Percentiles rank a stretch among this genome's conserved stretches.
These are phyloP conservation scores for Reutealis trisperma DNA, from an alignment of 345 rosid species.

Conservation along the genomic window DNA sequence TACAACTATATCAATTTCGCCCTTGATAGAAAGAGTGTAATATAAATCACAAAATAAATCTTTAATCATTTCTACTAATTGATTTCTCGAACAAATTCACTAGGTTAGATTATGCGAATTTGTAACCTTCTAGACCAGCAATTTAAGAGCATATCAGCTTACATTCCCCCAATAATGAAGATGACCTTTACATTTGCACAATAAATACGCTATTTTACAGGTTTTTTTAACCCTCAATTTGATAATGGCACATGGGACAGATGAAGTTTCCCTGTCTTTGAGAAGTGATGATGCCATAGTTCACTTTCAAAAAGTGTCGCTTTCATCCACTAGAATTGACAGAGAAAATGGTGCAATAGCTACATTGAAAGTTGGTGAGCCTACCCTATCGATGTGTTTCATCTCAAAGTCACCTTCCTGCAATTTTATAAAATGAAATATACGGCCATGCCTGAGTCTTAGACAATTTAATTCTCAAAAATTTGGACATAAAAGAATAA, in stretches of 20 bases:
- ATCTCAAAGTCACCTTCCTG: slow-evolving; percentile 87
- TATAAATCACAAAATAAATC: background rate
- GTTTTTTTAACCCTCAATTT: slow-evolving; percentile 9
- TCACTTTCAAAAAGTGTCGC: slow-evolving; percentile 36
- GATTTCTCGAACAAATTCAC: slow-evolving; percentile 1
- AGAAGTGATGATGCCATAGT: background rate
- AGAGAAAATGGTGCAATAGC: slow-evolving; percentile 71
- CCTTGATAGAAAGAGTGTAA: background rate
- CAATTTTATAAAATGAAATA: slow-evolving; percentile 14
- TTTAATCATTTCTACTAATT: background rate
- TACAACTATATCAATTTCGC: background rate
- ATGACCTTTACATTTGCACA: slow-evolving; percentile 15
- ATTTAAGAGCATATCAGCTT: slow-evolving; percentile 2
- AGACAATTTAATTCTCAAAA: background rate
- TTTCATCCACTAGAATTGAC: slow-evolving; percentile 54
- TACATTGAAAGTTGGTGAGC: slow-evolving; percentile 57
- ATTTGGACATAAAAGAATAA: background rate
- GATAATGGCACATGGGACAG: background rate
- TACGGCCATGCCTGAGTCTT: background rate
- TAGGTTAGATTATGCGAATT: slow-evolving; percentile 15
- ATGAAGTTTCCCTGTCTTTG: slow-evolving; percentile 4
- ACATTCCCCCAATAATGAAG: background rate
- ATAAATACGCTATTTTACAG: background rate
- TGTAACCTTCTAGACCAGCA: slow-evolving; percentile 3
- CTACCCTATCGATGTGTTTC: slow-evolving; percentile 62